Base-by-base conservation (phyloP, 2,329 filamentous ascomycete genomes). In the Fusarium cicatricum region DNA sequence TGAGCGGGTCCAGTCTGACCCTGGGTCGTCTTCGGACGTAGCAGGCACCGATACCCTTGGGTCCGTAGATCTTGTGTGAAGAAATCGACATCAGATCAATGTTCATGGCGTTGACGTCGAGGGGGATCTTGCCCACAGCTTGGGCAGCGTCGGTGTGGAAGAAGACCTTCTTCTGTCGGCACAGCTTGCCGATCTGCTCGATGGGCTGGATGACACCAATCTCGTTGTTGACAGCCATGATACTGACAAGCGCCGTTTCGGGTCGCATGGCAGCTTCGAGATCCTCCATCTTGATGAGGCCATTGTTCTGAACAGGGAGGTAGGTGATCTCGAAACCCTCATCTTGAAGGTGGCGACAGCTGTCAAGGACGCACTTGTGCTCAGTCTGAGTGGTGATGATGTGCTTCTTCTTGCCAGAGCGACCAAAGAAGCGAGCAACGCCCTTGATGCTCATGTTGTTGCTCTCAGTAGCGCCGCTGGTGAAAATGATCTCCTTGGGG, bases 391-490 rank as follows among this genome's bases (percentile, higher is more conserved):
- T 92, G 19, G 95, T 99, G 75, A 99, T 92, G 71, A 99, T 94
- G 77, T 99, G 95, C 79, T 90, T 97, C 87, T 98, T 98, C 86
- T 97, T 97, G 69, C 92, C 93, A 3, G 86, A 88, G 53, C 91
- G 87, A 64, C 92, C 92, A 74, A 97, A 97, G 79, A 99, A 99
- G 61, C 94, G 85, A 16, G 95, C 93, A 9, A 99, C 94, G 62
- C 95, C 95, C 80, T 99, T 99, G 80, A 99, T 92, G 76, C 92
- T 97, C 95, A 99, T 99, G 71, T 99, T 99, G 78, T 99, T 99
- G 73, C 92, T 97, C 80, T 99, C 95, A 0, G 95, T 99, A 14
- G 95, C 95, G 50, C 95, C 95, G 70, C 93, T 97, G 7, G 95
- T 99, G 78, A 99, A 98, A 69, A 99, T 96, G 64, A 99, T 98